Base-by-base conservation (phyloP, 768 basidiomycete species). In the Cyclocybe aegerita region DNA sequence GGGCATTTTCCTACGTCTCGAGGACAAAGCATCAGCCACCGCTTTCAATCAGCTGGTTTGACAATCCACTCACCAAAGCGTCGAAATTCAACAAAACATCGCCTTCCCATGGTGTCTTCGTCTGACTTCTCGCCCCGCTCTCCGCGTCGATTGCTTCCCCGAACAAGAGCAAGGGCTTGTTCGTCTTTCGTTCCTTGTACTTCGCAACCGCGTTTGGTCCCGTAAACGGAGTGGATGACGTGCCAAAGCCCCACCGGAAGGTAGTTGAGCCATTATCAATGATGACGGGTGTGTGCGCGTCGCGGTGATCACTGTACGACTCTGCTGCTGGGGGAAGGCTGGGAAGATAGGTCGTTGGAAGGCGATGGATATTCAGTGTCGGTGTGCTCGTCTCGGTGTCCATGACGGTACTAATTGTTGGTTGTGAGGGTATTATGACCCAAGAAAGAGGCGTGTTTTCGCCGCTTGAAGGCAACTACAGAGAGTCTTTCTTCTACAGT, bases 41-140 rank as follows among this genome's bases (percentile, higher is more conserved):
- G 31, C 46, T 40, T 33, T n/a, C 39, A 10, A 39, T 2, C 16
- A 10, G 40, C 8, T 9, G 23, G 4, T 34, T 23, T 17, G 30
- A 35, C n/a, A n/a, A n/a, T 7, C 15, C 16, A 29, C 90, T 70
- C 70, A 98, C 96, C 78, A 98, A 73, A 17, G 92, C 86, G 69
- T 98, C 97, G 58, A 88, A 90, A 68, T 93, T 94, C 58, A 93
- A 77, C 41, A 98, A 66, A 15, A 97, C 83, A 62, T 98, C 97
- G 7, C 93, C 94, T 64, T 99, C 97, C 87, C 90, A 98, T 47
- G 96, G 86, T 0, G 83, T 84, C 60, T 82, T 85, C 6, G 85
- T 78, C 64, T 90, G 90, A 1, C 83, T 80, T 59, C 87, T 81
- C 50, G 91, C 87, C 9, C 85, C 88, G 36, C 87, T 88, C 65